Conservation (phyloP, 2,329 filamentous ascomycete genomes). For the Beauveria brongniartii region DNA sequence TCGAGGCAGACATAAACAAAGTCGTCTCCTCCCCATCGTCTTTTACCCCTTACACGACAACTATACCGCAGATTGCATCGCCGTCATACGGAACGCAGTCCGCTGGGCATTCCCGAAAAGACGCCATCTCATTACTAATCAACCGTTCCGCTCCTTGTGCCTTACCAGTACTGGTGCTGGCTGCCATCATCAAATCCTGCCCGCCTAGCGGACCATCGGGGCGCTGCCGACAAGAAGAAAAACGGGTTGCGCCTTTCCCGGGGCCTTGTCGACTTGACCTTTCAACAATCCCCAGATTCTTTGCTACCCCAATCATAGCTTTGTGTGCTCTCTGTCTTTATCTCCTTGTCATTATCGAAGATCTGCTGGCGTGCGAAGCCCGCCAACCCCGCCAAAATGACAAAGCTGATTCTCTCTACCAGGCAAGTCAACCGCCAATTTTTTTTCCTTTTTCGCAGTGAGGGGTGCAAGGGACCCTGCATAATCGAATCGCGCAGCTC, state of each 20-base stretch:
- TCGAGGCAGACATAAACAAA: not conserved
- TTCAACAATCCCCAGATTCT: not conserved
- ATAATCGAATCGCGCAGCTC: not conserved
- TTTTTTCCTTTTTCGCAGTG: not conserved
- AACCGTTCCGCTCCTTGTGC: not conserved
- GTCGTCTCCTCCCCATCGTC: not conserved
- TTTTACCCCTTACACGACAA: not conserved
- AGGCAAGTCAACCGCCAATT: conserved; percentile 49
- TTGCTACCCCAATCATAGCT: conserved; percentile 1
- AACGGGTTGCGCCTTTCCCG: not conserved
- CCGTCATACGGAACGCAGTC: not conserved
- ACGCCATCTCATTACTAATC: conserved; percentile 11
- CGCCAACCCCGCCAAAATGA: conserved; percentile 36
- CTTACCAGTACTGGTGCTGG: not conserved
- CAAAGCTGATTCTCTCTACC: conserved; percentile 78
- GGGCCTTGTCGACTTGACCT: conserved; percentile 4
- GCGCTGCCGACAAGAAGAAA: not conserved
- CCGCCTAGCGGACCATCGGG: conserved; percentile 10
- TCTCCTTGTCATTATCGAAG: not conserved
- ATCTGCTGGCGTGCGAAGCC: not conserved
- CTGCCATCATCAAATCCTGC: conserved; percentile 1
- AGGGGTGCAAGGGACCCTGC: not conserved
- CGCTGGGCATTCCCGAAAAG: not conserved
- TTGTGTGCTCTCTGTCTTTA: not conserved
- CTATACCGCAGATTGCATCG: not conserved